Conservation (phyloP, 1,139 yeast genomes). For the Debaryomyces fabryi region DNA sequence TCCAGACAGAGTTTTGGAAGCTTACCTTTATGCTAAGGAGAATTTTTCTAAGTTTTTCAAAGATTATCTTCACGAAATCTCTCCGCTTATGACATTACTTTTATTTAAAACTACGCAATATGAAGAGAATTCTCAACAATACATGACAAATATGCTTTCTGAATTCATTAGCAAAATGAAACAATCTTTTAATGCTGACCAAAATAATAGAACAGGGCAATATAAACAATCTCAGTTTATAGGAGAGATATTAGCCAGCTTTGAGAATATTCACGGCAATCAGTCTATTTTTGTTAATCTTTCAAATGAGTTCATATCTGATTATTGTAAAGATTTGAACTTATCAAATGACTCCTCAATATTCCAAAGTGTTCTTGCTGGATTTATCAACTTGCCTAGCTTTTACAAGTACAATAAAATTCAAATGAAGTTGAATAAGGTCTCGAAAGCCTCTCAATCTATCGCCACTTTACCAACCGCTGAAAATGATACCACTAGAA, state of each 20-base stretch:
- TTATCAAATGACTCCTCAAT: constrained; percentile 74
- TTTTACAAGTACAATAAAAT: constrained; percentile 66
- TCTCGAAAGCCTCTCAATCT: constrained; percentile 17
- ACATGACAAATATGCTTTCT: constrained; percentile 23
- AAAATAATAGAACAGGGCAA: constrained; percentile 19
- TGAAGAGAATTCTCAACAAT: constrained; percentile 21
- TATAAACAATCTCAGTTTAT: constrained; percentile 40
- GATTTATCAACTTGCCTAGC: constrained; percentile 70
- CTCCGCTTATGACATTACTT: constrained; percentile 56
- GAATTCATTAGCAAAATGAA: constrained; percentile 31
- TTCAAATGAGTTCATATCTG: constrained; percentile 60
- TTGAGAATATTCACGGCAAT: constrained; percentile 40
- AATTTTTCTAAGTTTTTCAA: constrained; percentile 51
- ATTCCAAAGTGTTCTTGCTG: constrained; percentile 67
- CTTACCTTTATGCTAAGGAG: constrained; percentile 58
- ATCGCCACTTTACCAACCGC: neutral
- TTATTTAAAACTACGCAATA: constrained; percentile 30
- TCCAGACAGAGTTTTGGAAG: constrained; percentile 39
- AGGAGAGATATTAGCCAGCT: constrained; percentile 37
- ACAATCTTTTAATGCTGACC: constrained; percentile 26
- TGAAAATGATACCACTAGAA: neutral
- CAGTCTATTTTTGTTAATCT: constrained; percentile 37
- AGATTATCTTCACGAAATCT: constrained; percentile 45
- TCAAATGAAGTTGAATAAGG: constrained; percentile 32
- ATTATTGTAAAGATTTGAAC: constrained; percentile 65